Evolutionary conservation across 2,329 filamentous ascomycete species (phyloP), one percentile per base, ranked within the genome.

Genomic region (Ophiocordyceps camponoti-leonardi): DNA sequence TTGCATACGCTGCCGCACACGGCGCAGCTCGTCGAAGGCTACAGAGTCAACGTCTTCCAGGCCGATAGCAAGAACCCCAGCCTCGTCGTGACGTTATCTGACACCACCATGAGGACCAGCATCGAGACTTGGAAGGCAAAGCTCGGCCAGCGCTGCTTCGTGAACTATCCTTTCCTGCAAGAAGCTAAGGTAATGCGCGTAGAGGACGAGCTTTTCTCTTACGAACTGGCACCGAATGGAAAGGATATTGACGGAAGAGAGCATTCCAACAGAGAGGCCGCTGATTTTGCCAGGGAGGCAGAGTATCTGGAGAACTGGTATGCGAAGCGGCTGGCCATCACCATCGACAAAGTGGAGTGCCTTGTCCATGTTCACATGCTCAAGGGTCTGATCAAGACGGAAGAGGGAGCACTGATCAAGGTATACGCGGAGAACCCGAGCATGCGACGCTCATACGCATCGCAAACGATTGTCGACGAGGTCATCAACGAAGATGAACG

Each of bases 31-130:
- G 56, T 67, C 10, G 60, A 65, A 43, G 85, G 81, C 10, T 94
- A 94, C 52, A 87, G 87, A 2, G 85, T 98, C 49, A 92, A 81
- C 50, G 86, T 98, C 31, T 98, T 98, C 67, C 87, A 94, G 58
- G 80, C 90, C 54, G 92, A 96, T 53, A 95, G 88, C 59, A 81
- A 86, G 44, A 96, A 96, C 57, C 88, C 95, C 62, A 98, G 90
- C 62, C 88, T 96, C 79, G 77, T 96, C 22, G 75, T 96, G 47
- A 94, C 86, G 2, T 69, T 98, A 44, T 72, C 80, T 30, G 81
- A 86, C 35, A 77, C 84, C 0, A 86, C 88, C 50, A 65, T 67
- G 47, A 79, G 82, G 33, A 79, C 82, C 43, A 83, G 76, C 51
- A 70, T 80, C 20, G 79, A 84, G 52, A 67, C 75, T 46, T 88